phyloP scores from a whole-genome alignment of 2,329 filamentous ascomycete species.

The Eutypella sp. region DNA sequence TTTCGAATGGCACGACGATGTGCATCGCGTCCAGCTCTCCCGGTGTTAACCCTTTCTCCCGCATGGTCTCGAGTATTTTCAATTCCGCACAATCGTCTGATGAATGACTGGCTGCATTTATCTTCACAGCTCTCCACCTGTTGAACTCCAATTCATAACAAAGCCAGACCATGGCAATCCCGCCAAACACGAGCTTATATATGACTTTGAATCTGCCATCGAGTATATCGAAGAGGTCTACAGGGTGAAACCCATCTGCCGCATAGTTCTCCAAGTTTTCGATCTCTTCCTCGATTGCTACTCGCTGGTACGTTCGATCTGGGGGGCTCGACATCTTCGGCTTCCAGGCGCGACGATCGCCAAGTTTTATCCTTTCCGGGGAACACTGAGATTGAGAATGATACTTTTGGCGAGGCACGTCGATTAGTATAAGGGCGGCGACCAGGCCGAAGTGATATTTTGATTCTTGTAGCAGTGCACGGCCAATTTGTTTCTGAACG shows the following conservation, averaged over 20 bases:
- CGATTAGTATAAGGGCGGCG: no score
- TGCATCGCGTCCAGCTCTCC: neutral
- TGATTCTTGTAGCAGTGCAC: no score
- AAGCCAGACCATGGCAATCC: conserved; percentile 1
- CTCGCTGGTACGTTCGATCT: neutral
- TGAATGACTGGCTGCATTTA: neutral
- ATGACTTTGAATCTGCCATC: neutral
- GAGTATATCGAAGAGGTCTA: neutral
- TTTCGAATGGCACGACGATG: neutral
- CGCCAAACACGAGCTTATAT: neutral
- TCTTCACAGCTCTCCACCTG: conserved; percentile 1
- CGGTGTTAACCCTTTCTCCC: neutral
- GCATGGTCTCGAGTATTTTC: neutral
- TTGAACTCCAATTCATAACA: neutral
- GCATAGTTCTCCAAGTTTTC: neutral
- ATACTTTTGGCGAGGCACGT: no score
- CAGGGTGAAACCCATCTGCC: neutral
- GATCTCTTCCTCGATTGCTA: neutral
- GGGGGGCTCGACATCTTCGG: neutral
- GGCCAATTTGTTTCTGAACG: no score
- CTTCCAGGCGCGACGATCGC: no score
- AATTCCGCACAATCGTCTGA: neutral
- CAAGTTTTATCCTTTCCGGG: no score
- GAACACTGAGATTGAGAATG: no score
- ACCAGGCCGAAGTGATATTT: no score